Base-by-base conservation (phyloP, 1,139 yeast species). In the Taphrina communis region DNA sequence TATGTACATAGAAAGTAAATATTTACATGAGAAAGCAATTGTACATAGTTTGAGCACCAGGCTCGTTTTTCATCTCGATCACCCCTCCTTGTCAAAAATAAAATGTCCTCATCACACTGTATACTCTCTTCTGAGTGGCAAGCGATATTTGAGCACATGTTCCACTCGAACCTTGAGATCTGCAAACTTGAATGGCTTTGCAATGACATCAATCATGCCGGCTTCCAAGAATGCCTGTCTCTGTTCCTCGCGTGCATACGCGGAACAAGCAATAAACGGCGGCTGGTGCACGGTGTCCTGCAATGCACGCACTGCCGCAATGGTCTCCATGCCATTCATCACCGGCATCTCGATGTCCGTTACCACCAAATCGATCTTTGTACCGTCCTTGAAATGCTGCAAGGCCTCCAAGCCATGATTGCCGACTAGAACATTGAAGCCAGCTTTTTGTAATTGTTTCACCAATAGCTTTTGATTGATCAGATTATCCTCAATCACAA, bases 401-500 rank as follows among this genome's bases (percentile, higher is more conserved):
- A 69, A 38, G 4, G 70, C 68, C 48, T 69, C 71, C 12, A 60
- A 48, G 11, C 71, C 71, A 46, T 69, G 66, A 42, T 60, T 62
- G 25, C 68, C 68, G n/a, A 53, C 65, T 19, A 69, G 61, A 38
- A 69, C 68, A 2, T 42, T n/a, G 50, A 62, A 42, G 25, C 71
- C 71, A 12, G 65, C 42, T 25, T 35, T 58, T n/a, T 58, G 39
- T 6, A 69, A 42, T 39, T 69, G 71, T 48, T 60, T 67, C 39
- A 46, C 48, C 17, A 69, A 25, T 6, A 67, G 50, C 61, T 61
- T 55, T 31, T 67, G 71, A 9, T 66, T 70, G n/a, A 69, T 57
- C 12, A 55, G 59, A 57, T 69, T 69, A 58, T 69, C 71, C 39
- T 69, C 70, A 25, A 67, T 59, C 50, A 68, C 56, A 25, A 48